Percentiles rank a stretch among this genome's conserved stretches.
Conservation (phyloP, 768 basidiomycete species). For the Amanita rubescens region DNA sequence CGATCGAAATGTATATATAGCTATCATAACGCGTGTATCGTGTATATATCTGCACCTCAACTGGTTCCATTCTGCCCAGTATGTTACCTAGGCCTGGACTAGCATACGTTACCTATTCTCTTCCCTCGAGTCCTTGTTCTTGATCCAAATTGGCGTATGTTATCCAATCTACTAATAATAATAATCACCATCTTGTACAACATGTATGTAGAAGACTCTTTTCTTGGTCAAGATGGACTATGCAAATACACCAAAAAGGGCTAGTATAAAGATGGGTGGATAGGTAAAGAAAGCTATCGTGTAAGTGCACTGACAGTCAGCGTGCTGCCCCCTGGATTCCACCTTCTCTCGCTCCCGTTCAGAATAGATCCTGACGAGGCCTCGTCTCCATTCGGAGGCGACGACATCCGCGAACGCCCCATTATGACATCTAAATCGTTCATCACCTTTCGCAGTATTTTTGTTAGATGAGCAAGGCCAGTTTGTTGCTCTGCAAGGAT, state of each 20-base stretch:
- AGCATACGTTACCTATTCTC: background rate
- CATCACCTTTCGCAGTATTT: constrained; percentile 55
- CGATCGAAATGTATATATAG: background rate
- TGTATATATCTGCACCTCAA: background rate
- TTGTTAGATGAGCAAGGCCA: constrained; percentile 74
- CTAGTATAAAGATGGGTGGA: background rate
- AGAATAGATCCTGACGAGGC: constrained; percentile 10
- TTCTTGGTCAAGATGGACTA: background rate
- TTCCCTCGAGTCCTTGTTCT: background rate
- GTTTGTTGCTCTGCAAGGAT: constrained; percentile 74
- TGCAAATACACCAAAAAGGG: background rate
- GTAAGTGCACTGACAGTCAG: constrained; percentile 27
- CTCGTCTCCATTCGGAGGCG: constrained; percentile 7
- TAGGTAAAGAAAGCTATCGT: background rate
- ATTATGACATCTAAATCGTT: constrained; percentile 62
- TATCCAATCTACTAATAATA: constrained; percentile 1
- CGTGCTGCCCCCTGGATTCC: constrained; percentile 28
- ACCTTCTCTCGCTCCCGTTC: constrained; percentile 23
- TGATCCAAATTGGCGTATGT: background rate
- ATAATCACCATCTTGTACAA: constrained; percentile 3
- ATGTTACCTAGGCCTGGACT: background rate
- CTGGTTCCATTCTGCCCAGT: background rate
- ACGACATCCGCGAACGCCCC: constrained; percentile 21
- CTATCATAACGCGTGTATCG: constrained; percentile 1
- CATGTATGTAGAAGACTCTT: background rate